phyloP scores from a whole-genome alignment of 495 filamentous ascomycete species.

The Penicillium cosmopolitanum region DNA sequence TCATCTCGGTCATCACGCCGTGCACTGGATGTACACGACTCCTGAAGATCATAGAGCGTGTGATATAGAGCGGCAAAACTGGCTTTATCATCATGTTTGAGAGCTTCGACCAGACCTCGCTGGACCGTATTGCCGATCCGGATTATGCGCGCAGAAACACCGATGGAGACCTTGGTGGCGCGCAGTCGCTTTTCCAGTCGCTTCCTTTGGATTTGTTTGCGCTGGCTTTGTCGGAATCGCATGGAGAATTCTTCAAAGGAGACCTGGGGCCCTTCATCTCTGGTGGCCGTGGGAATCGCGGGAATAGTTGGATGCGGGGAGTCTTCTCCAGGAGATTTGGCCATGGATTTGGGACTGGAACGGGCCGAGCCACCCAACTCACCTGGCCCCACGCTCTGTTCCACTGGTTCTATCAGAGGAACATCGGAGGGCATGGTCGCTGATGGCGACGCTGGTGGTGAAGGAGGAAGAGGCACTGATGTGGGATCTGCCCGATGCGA shows the following conservation, averaged over 20 bases:
- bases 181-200: slow-evolving; percentile 46
- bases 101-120: slow-evolving; percentile 82
- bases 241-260: slow-evolving; percentile 51
- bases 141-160: slow-evolving; percentile 77
- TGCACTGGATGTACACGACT: slow-evolving; percentile 74
- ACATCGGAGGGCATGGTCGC: slow-evolving; percentile 17
- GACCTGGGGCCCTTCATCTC: slow-evolving; percentile 34
- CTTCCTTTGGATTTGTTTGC: slow-evolving; percentile 46
- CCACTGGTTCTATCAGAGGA: slow-evolving; percentile 9
- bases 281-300: slow-evolving; percentile 15
- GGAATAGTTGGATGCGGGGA: slow-evolving; percentile 12
- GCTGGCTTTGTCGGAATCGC: slow-evolving; percentile 46
- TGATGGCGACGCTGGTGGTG: slow-evolving; percentile 28
- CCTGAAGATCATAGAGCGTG: slow-evolving; percentile 84
- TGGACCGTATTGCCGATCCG: slow-evolving; percentile 78
- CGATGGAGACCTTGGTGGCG: slow-evolving; percentile 65
- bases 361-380: slow-evolving; percentile 47
- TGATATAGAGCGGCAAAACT: slow-evolving; percentile 86
- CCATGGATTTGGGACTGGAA: slow-evolving; percentile 38
- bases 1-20: slow-evolving; percentile 46
- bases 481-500: slow-evolving; percentile 30
- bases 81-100: slow-evolving; percentile 87
- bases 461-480: slow-evolving; percentile 33
- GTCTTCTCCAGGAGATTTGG: slow-evolving; percentile 28
- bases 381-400: slow-evolving; percentile 35